These are phyloP conservation scores for Apiotrichum montevideense DNA, from an alignment of 1,284 basidiomycete species.

Conservation along the genomic window DNA sequence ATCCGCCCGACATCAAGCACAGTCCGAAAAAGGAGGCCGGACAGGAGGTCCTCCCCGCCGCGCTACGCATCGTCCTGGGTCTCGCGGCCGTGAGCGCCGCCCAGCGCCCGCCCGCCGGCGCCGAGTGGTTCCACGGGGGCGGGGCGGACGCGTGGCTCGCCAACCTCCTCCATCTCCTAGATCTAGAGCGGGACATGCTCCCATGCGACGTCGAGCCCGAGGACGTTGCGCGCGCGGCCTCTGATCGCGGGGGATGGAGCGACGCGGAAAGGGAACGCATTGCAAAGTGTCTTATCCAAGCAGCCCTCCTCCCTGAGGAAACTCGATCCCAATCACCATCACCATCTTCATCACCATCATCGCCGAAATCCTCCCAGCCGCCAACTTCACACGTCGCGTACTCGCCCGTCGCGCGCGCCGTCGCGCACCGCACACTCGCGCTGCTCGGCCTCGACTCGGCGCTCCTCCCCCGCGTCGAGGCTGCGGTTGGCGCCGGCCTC, in stretches of 20 bases:
- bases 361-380: too few relatives aligned
- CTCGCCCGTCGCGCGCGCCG: slow-evolving; percentile 42
- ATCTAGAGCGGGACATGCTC: slow-evolving; percentile 28
- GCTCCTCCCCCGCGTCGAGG: slow-evolving; percentile 43
- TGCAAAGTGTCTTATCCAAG: slow-evolving; percentile 32
- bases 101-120: slow-evolving; percentile 15
- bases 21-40: too few relatives aligned
- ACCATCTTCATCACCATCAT: too few relatives aligned
- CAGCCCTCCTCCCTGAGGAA: slow-evolving; percentile 21
- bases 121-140: slow-evolving; percentile 4
- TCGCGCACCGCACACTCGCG: slow-evolving; percentile 36
- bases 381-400: slow-evolving; percentile 27
- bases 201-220: slow-evolving; percentile 27
- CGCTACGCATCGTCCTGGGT: neutral
- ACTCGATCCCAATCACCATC: too few relatives aligned
- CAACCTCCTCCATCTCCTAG: slow-evolving; percentile 34
- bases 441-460: slow-evolving; percentile 38
- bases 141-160: slow-evolving; percentile 30
- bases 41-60: neutral
- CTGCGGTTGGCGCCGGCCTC: slow-evolving; percentile 41
- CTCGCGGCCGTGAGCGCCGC: slow-evolving; percentile 32
- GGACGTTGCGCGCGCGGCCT: slow-evolving; percentile 23
- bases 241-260: slow-evolving; percentile 26
- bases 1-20: too few relatives aligned
- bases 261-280: slow-evolving; percentile 17